Percentiles rank a stretch among this genome's conserved stretches.
Evolutionary conservation across 306 rosid species (phyloP).

Genomic region (Cicer yamashitae): DNA sequence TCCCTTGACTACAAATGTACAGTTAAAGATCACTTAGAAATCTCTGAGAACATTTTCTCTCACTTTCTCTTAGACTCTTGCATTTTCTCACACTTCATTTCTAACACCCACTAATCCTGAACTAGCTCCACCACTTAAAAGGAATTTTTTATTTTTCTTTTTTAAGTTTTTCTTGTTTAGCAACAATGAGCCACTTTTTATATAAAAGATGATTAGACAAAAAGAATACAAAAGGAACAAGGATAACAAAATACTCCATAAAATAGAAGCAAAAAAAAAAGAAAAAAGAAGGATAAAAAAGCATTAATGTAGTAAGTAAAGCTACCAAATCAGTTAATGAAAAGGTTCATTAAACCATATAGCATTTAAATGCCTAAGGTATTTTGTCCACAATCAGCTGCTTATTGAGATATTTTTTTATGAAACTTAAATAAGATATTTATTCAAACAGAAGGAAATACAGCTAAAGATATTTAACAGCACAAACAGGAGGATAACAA

Average conservation of each 20-base stretch:
- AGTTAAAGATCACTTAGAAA: not conserved
- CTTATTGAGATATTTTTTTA: not conserved
- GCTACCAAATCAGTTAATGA: conserved; percentile 4
- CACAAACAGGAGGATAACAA: not conserved
- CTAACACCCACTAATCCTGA: conserved; percentile 19
- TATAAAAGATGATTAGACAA: not conserved
- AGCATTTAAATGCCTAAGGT: not conserved
- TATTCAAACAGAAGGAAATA: not conserved
- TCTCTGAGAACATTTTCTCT: conserved; percentile 7
- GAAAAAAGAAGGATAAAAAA: not conserved
- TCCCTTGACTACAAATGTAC: not conserved
- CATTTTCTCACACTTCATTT: not conserved
- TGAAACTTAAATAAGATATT: not conserved
- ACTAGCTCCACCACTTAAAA: conserved; percentile 24
- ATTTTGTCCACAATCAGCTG: not conserved
- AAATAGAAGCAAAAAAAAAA: not conserved
- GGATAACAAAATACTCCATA: not conserved
- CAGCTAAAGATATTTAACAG: conserved; percentile 9
- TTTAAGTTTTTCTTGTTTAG: conserved; percentile 8
- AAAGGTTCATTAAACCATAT: not conserved
- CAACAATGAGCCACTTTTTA: conserved; percentile 13
- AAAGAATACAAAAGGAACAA: not conserved
- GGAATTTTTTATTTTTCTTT: not conserved
- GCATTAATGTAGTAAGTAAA: not conserved
- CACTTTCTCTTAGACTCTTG: conserved; percentile 1